These are phyloP conservation scores for Talaromyces albobiverticillius DNA, from an alignment of 2,329 filamentous ascomycete genomes.

Conservation along the genomic window DNA sequence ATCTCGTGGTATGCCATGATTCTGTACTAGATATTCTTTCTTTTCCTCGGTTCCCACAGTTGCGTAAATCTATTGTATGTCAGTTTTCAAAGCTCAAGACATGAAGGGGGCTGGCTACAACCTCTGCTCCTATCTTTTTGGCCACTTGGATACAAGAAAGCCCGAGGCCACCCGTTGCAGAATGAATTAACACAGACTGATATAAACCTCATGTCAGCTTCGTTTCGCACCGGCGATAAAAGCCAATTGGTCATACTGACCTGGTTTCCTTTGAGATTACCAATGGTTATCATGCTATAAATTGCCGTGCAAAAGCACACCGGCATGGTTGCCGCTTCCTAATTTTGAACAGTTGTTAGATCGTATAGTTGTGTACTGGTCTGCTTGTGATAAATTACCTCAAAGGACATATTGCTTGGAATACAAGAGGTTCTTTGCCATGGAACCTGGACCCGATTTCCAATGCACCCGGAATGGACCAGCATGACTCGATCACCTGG, in stretches of 20 bases:
- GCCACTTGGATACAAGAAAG: constrained; percentile 12
- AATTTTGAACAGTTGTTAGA: too few relatives aligned
- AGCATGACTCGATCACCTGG: not conserved
- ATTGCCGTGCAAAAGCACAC: not conserved
- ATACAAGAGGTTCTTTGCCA: not conserved
- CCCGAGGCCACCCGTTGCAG: constrained; percentile 15
- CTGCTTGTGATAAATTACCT: too few relatives aligned
- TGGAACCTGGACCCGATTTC: not conserved
- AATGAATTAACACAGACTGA: constrained; percentile 17
- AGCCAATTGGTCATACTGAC: too few relatives aligned
- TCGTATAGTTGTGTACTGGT: too few relatives aligned
- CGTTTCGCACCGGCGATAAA: too few relatives aligned
- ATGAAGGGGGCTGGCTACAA: too few relatives aligned
- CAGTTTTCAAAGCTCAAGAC: too few relatives aligned
- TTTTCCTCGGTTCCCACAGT: constrained; percentile 19
- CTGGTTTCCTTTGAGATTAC: not conserved
- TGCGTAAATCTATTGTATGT: constrained; percentile 3
- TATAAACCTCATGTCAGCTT: too few relatives aligned
- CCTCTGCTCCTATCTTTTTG: too few relatives aligned
- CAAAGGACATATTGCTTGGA: not conserved
- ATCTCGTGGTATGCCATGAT: constrained; percentile 4
- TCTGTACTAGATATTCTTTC: constrained; percentile 12
- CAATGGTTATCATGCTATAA: not conserved
- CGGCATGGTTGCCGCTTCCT: not conserved
- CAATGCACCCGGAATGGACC: not conserved